Base-by-base conservation (phyloP, 495 filamentous ascomycete genomes). In the Oidiodendron maius region DNA sequence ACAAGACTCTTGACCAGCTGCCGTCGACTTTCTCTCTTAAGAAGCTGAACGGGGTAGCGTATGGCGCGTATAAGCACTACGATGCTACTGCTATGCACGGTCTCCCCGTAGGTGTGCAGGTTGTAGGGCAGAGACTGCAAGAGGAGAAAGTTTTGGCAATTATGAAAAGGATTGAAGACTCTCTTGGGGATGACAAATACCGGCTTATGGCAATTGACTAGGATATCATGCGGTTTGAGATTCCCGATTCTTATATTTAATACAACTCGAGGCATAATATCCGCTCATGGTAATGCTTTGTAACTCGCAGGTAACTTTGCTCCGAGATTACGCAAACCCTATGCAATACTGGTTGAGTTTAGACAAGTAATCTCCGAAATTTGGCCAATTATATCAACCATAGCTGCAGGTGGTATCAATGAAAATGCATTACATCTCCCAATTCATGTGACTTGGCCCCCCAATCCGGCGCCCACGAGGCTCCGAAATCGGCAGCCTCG, bases 111-210 rank as follows among this genome's bases (percentile, higher is more conserved):
- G 90, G 75, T 0, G 78, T 96, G 28, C 93, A 96, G 65, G 71
- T 96, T 4, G 84, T 96, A 0, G 91, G 89, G 6, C 76, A 84
- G 46, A 74, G 90, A 24, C 74, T 95, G 61, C 78, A 95, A 63
- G 91, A 98, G 64, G 93, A 96, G 72, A 94, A 94, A 68, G 88
- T 96, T 11, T 66, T 96, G 50, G 83, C 84, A 0, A 73, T 86
- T 17, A 96, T 97, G 91, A 73, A 84, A 58, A 75, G 75, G 41
- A 67, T 94, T 6, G 85, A 95, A 63, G 71, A 78, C 50, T 84
- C 82, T 0, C 63, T 95, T 32, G 84, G 83, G n/a, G 67, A 76
- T 39, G 63, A 78, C 16, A 81, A 74, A 55, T 94, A 91, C 61
- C 51, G 74, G 51, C 62, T 86, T 18, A 51, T 94, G 46, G 80